These are phyloP conservation scores for Microdochium bolleyi DNA, from an alignment of 2,329 filamentous ascomycete genomes.

Conservation along the genomic window DNA sequence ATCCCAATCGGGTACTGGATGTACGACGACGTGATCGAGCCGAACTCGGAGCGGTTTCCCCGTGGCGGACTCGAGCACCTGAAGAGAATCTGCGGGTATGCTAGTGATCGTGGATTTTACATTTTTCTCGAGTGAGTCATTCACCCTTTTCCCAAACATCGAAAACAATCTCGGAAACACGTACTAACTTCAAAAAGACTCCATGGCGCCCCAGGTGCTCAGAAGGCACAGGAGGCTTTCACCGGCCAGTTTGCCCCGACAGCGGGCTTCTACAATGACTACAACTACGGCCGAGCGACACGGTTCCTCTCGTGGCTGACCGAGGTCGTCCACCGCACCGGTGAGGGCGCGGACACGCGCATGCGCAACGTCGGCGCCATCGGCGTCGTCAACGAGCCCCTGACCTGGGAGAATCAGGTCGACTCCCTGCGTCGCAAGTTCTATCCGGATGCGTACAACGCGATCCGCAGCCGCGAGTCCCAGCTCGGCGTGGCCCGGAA, in stretches of 20 bases:
- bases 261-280: constrained; percentile 47
- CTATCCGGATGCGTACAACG: constrained; percentile 36
- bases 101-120: constrained; percentile 33
- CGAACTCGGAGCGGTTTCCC: neutral
- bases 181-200: constrained; percentile 14
- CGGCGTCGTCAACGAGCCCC: constrained; percentile 50
- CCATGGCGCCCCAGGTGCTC: constrained; percentile 37
- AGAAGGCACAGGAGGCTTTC: constrained; percentile 29
- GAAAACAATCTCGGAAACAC: no score
- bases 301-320: constrained; percentile 50
- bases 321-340: constrained; percentile 32
- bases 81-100: constrained; percentile 33
- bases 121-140: constrained; percentile 32
- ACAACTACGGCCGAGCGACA: constrained; percentile 47
- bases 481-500: constrained; percentile 29
- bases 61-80: constrained; percentile 34
- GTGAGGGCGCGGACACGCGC: constrained; percentile 21
- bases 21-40: constrained; percentile 10
- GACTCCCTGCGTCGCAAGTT: constrained; percentile 28
- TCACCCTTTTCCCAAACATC: no score
- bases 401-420: constrained; percentile 23
- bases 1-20: constrained; percentile 50
- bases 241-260: constrained; percentile 25
- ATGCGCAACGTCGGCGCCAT: constrained; percentile 52
- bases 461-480: constrained; percentile 40